A percentile compares a stretch with the other conserved stretches of the same genome.
Conservation (phyloP, 345 rosid genomes). For the Populus nigra region DNA sequence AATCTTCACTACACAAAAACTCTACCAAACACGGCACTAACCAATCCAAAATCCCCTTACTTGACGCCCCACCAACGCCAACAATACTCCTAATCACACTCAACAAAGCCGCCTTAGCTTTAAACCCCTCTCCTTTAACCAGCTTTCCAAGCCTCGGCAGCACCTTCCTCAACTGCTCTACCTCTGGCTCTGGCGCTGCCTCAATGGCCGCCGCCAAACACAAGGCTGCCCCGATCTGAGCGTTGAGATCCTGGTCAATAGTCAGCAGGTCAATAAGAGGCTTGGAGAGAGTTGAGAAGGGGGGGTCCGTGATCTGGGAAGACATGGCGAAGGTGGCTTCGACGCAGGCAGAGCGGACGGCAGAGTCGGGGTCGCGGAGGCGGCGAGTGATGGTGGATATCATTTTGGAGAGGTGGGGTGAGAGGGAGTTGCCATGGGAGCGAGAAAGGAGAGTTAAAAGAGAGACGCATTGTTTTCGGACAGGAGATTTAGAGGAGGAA, state of each 20-base stretch:
- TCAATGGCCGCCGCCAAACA: slow-evolving; percentile 78
- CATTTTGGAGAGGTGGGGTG: slow-evolving; percentile 78
- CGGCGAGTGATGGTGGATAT: slow-evolving; percentile 72
- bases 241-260: slow-evolving; percentile 64
- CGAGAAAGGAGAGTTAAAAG: slow-evolving; percentile 69
- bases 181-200: slow-evolving; percentile 54
- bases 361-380: slow-evolving; percentile 75
- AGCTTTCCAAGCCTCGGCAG: slow-evolving; percentile 69
- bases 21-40: slow-evolving; percentile 57
- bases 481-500: slow-evolving; percentile 64
- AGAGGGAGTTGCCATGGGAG: slow-evolving; percentile 67
- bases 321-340: slow-evolving; percentile 71
- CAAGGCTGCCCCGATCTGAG: slow-evolving; percentile 81
- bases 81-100: slow-evolving; percentile 64
- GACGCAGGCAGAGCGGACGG: slow-evolving; percentile 82
- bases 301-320: slow-evolving; percentile 44
- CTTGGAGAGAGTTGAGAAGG: slow-evolving; percentile 54
- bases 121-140: slow-evolving; percentile 64
- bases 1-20: slow-evolving; percentile 67
- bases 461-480: slow-evolving; percentile 74
- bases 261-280: slow-evolving; percentile 63
- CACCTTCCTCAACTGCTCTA: slow-evolving; percentile 56
- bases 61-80: slow-evolving; percentile 51
- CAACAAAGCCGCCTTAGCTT: slow-evolving; percentile 67
- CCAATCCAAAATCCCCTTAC: slow-evolving; percentile 60